phyloP scores from a whole-genome alignment of 2,329 filamentous ascomycete genomes.

The Nothophoma quercina region DNA sequence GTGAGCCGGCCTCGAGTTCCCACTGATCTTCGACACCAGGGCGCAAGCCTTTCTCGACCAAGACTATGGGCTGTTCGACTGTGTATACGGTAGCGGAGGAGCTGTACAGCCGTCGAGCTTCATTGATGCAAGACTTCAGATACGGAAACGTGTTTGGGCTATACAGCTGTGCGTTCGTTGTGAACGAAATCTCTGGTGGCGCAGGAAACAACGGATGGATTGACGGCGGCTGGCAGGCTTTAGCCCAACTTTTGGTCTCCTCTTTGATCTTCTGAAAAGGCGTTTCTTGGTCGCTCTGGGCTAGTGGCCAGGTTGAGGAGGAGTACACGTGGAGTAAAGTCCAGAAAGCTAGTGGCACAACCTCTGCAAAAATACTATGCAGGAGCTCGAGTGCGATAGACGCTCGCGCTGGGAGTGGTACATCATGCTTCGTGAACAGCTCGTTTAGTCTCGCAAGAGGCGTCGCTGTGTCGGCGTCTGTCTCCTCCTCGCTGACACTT shows the following conservation, averaged over 20 bases:
- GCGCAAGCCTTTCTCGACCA: slow-evolving; percentile 30
- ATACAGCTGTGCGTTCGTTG: slow-evolving; percentile 19
- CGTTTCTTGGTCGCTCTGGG: slow-evolving; percentile 10
- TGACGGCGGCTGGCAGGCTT: slow-evolving; percentile 44
- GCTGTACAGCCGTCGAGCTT: slow-evolving; percentile 41
- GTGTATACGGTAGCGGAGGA: slow-evolving; percentile 31
- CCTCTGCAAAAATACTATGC: slow-evolving; percentile 37
- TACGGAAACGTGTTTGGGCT: slow-evolving; percentile 29
- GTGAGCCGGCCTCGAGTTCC: slow-evolving; percentile 35
- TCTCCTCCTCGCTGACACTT: slow-evolving; percentile 44
- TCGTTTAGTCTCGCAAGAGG: slow-evolving; percentile 43
- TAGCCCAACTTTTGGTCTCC: slow-evolving; percentile 41
- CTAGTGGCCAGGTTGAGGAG: slow-evolving; percentile 18
- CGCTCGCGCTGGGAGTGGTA: slow-evolving; percentile 38
- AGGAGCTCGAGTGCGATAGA: slow-evolving; percentile 40
- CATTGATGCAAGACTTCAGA: slow-evolving; percentile 42
- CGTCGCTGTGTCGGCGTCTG: slow-evolving; percentile 44
- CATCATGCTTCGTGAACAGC: slow-evolving; percentile 38
- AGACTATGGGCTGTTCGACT: slow-evolving; percentile 28
- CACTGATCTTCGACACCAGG: slow-evolving; percentile 34
- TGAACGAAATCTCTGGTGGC: slow-evolving; percentile 42
- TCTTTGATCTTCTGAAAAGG: slow-evolving; percentile 35
- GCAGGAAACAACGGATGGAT: slow-evolving; percentile 48
- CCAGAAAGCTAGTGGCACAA: slow-evolving; percentile 46
- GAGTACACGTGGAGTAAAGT: slow-evolving; percentile 41